phyloP scores from a whole-genome alignment of 352 stramenopile species.

The Pythium volutum region DNA sequence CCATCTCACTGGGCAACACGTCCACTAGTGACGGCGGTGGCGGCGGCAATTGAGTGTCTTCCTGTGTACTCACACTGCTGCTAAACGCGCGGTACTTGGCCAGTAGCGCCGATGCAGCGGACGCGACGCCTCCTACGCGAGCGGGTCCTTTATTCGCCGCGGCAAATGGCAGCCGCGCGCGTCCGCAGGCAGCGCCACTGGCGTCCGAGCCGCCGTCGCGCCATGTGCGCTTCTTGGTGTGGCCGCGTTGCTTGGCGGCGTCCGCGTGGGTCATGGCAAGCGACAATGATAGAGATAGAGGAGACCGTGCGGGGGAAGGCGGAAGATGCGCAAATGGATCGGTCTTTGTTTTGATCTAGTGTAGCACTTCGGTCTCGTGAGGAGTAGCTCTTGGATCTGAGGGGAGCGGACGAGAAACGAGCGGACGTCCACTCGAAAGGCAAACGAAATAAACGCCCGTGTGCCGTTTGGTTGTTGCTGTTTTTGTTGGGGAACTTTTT shows the following conservation, averaged over 20 bases:
- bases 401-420: neutral
- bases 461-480: conserved; percentile 3
- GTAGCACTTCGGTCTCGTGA: neutral
- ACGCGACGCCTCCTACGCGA: conserved; percentile 23
- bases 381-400: conserved; percentile 17
- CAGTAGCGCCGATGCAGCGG: conserved; percentile 36
- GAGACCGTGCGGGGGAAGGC: neutral
- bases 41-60: neutral
- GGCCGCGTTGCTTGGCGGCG: conserved; percentile 22
- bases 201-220: conserved; percentile 17
- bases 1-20: conserved; percentile 49
- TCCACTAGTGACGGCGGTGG: conserved; percentile 31
- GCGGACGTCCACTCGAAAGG: conserved; percentile 23
- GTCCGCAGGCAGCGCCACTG: conserved; percentile 15
- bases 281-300: neutral
- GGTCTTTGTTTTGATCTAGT: too few species aligned
- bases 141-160: conserved; percentile 10
- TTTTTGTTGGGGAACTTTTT: conserved; percentile 4
- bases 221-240: conserved; percentile 58
- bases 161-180: conserved; percentile 15
- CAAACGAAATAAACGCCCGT: conserved; percentile 1
- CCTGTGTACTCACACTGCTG: neutral
- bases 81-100: conserved; percentile 25
- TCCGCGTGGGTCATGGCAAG: conserved; percentile 29
- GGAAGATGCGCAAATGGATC: conserved; percentile 7